Conservation (phyloP, 345 rosid species). For the Dipteronia sinensis region DNA sequence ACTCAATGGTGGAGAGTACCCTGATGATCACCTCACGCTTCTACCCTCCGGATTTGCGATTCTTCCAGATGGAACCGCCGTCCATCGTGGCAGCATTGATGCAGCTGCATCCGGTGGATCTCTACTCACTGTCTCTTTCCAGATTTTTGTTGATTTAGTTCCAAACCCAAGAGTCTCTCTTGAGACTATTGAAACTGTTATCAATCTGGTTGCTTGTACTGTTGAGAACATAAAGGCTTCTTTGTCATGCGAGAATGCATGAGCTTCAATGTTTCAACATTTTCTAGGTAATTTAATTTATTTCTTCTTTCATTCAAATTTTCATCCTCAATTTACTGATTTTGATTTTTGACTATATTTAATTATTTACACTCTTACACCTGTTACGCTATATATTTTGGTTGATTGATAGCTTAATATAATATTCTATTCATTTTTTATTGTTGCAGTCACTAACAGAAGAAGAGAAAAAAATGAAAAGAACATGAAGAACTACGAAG, state of each 20-base stretch:
- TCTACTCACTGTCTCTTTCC: slow-evolving; percentile 74
- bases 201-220: slow-evolving; percentile 70
- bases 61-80: slow-evolving; percentile 52
- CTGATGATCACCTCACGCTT: slow-evolving; percentile 55
- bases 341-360: too few species aligned
- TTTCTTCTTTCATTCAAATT: background rate
- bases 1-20: slow-evolving; percentile 45
- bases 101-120: slow-evolving; percentile 54
- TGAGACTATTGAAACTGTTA: slow-evolving; percentile 82
- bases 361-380: too few species aligned
- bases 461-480: background rate
- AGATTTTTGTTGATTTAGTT: slow-evolving; percentile 67
- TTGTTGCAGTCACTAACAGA: slow-evolving; percentile 31
- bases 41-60: slow-evolving; percentile 71
- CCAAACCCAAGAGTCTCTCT: slow-evolving; percentile 60
- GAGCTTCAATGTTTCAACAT: slow-evolving; percentile 4
- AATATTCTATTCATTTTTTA: too few species aligned
- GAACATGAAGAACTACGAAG: slow-evolving; percentile 7
- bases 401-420: too few species aligned
- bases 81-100: slow-evolving; percentile 19
- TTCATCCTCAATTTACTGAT: too few species aligned
- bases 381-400: too few species aligned
- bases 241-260: slow-evolving; percentile 41
- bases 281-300: slow-evolving; percentile 16
- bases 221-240: slow-evolving; percentile 67